A percentile compares a stretch with the other conserved stretches of the same genome.
These are phyloP conservation scores for Spathaspora arborariae DNA, from an alignment of 805 yeast species.

Conservation along the genomic window DNA sequence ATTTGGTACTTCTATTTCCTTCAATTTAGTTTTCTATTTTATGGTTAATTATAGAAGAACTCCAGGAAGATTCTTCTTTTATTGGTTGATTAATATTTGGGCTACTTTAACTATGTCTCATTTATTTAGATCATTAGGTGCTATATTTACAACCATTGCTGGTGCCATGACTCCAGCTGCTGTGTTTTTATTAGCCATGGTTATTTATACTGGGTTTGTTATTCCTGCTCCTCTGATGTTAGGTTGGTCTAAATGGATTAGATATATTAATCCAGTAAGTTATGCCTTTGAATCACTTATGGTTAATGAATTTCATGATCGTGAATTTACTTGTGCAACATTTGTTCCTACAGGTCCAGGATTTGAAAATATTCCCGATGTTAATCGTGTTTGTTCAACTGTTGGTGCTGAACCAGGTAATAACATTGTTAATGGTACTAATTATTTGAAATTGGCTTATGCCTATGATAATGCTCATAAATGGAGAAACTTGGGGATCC, in stretches of 20 bases:
- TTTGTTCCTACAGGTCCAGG: constrained; percentile 58
- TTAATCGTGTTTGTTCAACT: constrained; percentile 51
- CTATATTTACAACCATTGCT: constrained; percentile 35
- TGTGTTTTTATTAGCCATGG: constrained; percentile 45
- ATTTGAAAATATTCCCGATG: constrained; percentile 37
- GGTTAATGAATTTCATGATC: constrained; percentile 59
- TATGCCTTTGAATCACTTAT: constrained; percentile 53
- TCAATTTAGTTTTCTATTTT: constrained; percentile 39
- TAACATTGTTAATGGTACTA: constrained; percentile 51
- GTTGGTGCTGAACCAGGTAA: constrained; percentile 58
- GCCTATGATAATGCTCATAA: constrained; percentile 52
- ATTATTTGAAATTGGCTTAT: constrained; percentile 46
- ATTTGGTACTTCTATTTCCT: constrained; percentile 25
- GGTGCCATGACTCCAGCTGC: constrained; percentile 43
- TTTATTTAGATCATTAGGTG: constrained; percentile 38
- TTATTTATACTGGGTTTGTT: constrained; percentile 49
- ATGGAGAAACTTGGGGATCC: constrained; percentile 78
- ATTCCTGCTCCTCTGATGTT: constrained; percentile 43
- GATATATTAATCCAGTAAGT: constrained; percentile 37
- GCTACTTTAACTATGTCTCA: constrained; percentile 39
- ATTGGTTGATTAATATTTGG: constrained; percentile 25
- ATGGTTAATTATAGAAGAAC: constrained; percentile 41
- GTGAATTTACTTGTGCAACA: constrained; percentile 49
- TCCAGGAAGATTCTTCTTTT: constrained; percentile 34
- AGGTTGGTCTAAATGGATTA: constrained; percentile 61